Conservation (phyloP, 768 basidiomycete species). For the Galerina sulciceps region DNA sequence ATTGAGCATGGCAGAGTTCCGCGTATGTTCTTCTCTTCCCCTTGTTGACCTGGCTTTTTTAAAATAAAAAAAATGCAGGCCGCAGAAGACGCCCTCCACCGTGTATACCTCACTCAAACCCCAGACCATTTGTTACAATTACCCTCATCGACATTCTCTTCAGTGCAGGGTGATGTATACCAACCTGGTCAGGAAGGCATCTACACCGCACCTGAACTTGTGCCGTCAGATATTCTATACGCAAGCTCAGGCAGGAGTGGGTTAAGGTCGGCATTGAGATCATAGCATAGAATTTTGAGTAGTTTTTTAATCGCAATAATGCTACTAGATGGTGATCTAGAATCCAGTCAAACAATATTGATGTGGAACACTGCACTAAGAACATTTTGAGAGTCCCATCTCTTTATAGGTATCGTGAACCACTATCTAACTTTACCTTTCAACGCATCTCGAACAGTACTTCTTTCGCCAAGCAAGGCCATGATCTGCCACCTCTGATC, state of each 20-base stretch:
- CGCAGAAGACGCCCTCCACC: slow-evolving; percentile 82
- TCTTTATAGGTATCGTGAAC: not conserved
- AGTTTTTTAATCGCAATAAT: slow-evolving; percentile 8
- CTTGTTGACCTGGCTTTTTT: not conserved
- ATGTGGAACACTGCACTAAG: no score
- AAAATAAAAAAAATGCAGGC: slow-evolving; percentile 49
- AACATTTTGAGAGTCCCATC: no score
- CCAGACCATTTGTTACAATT: slow-evolving; percentile 71
- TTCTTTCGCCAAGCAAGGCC: slow-evolving; percentile 73
- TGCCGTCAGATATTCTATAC: slow-evolving; percentile 68
- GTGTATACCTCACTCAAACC: slow-evolving; percentile 81
- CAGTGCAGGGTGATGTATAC: slow-evolving; percentile 57
- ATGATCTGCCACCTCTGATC: slow-evolving; percentile 81
- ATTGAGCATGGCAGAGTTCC: slow-evolving; percentile 92
- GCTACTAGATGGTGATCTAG: no score
- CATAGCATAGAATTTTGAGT: slow-evolving; percentile 2
- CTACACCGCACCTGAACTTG: slow-evolving; percentile 60
- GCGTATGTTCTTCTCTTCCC: slow-evolving; percentile 55
- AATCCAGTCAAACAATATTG: no score
- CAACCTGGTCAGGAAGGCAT: slow-evolving; percentile 42
- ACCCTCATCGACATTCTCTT: slow-evolving; percentile 76
- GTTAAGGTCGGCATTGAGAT: not conserved
- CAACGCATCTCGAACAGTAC: slow-evolving; percentile 64
- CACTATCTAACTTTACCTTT: slow-evolving; percentile 22
- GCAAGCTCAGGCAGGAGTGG: slow-evolving; percentile 65